phyloP scores from a whole-genome alignment of 192 early-diverging fungal species.

The Backusella tuberculispora region DNA sequence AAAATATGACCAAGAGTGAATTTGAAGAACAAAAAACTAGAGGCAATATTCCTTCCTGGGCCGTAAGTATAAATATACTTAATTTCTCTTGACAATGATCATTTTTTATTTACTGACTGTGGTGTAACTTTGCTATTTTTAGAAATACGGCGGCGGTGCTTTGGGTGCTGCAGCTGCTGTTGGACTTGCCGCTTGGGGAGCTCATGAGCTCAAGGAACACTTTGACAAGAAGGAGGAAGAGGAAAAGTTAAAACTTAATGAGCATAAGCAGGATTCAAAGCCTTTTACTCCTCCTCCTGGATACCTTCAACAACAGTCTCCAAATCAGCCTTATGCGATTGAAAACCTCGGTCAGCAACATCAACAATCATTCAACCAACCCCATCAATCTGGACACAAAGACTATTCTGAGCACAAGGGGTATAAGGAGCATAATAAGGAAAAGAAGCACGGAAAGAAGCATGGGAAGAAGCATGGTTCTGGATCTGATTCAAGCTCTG shows the following conservation, averaged over 20 bases:
- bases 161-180: constrained; percentile 43
- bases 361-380: not conserved
- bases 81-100: not conserved
- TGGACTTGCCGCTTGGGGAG: constrained; percentile 39
- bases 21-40: constrained; percentile 12
- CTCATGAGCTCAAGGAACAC: constrained; percentile 41
- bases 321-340: constrained; percentile 8
- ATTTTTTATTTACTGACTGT: not conserved
- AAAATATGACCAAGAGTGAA: not conserved
- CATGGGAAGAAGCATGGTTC: not conserved
- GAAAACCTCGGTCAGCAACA: constrained; percentile 7
- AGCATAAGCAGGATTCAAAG: constrained; percentile 16
- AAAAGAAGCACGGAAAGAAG: constrained; percentile 8
- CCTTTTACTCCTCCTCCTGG: not conserved
- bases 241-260: constrained; percentile 4
- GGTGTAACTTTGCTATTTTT: constrained; percentile 12
- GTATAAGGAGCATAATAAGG: constrained; percentile 12
- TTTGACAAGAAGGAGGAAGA: constrained; percentile 28
- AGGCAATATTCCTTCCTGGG: constrained; percentile 35
- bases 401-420: not conserved
- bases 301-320: not conserved
- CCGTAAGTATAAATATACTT: constrained; percentile 18
- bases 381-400: not conserved
- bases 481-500: constrained; percentile 3
- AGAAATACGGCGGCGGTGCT: constrained; percentile 45